Conservation (phyloP, 2,329 filamentous ascomycete genomes). For the Pseudocercospora fuligena region DNA sequence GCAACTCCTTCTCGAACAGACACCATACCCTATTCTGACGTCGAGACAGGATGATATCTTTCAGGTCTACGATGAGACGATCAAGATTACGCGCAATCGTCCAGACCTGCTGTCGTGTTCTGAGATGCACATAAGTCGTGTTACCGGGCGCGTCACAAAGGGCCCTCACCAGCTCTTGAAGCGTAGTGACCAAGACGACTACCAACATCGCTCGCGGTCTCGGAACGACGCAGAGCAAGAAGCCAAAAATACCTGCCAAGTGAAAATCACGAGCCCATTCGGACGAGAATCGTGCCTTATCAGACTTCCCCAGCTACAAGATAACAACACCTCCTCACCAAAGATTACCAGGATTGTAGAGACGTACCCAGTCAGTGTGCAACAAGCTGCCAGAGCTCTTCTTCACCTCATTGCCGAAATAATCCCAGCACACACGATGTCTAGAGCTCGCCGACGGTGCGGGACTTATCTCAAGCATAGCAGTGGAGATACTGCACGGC, state of each 20-base stretch:
- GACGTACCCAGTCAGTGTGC: neutral
- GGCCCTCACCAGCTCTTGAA: too few relatives aligned
- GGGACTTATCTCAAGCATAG: neutral
- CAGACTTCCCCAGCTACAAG: neutral
- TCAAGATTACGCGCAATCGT: too few relatives aligned
- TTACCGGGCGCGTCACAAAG: too few relatives aligned
- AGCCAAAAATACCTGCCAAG: neutral
- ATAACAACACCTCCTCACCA: conserved; percentile 5
- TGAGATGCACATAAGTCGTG: too few relatives aligned
- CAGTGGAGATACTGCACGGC: neutral
- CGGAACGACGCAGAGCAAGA: neutral
- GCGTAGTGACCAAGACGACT: neutral
- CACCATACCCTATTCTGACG: too few relatives aligned
- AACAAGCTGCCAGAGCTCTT: neutral
- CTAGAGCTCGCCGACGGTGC: neutral
- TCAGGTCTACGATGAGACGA: too few relatives aligned
- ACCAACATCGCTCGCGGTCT: too few relatives aligned
- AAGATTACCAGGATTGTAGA: neutral
- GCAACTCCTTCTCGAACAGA: too few relatives aligned
- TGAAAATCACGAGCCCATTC: neutral
- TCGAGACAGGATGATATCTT: too few relatives aligned
- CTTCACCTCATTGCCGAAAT: neutral
- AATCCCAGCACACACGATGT: neutral
- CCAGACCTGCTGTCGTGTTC: too few relatives aligned
- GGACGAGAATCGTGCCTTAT: neutral